A percentile compares a stretch with the other conserved stretches of the same genome.
phyloP scores from a whole-genome alignment of 2,329 filamentous ascomycete species.

The Fusarium agapanthi region DNA sequence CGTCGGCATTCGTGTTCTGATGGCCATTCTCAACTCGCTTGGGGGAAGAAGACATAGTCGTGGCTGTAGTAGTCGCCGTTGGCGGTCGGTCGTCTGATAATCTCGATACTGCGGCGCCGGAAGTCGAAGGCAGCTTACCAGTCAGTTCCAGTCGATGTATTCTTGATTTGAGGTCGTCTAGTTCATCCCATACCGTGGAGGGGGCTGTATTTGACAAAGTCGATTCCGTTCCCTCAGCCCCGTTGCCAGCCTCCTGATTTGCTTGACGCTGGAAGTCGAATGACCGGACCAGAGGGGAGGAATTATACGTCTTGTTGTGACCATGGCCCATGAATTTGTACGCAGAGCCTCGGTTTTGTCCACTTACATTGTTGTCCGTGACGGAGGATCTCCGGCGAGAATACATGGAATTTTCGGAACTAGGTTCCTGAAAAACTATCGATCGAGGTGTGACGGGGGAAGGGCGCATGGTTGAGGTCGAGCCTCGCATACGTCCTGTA shows the following conservation, averaged over 20 bases:
- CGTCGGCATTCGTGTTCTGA: constrained; percentile 43
- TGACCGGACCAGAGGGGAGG: constrained; percentile 65
- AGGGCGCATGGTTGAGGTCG: constrained; percentile 48
- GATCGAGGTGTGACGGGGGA: constrained; percentile 61
- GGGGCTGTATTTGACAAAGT: constrained; percentile 87
- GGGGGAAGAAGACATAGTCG: constrained; percentile 89
- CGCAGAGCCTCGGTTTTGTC: constrained; percentile 54
- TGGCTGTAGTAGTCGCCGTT: constrained; percentile 90
- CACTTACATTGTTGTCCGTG: constrained; percentile 55
- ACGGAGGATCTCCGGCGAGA: constrained; percentile 54
- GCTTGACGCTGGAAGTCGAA: constrained; percentile 46
- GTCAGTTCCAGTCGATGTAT: constrained; percentile 91
- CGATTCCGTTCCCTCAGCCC: constrained; percentile 79
- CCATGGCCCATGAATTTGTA: constrained; percentile 49
- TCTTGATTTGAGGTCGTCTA: constrained; percentile 93
- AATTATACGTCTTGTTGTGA: constrained; percentile 58
- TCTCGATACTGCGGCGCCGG: constrained; percentile 79
- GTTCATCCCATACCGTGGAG: constrained; percentile 96
- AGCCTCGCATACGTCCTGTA: constrained; percentile 45
- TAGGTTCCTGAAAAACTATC: constrained; percentile 56
- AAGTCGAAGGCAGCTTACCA: constrained; percentile 85
- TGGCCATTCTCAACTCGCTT: constrained; percentile 62
- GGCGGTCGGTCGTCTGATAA: constrained; percentile 82
- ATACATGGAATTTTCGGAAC: constrained; percentile 42
- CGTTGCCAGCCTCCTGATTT: constrained; percentile 48